Conservation (phyloP, 768 basidiomycete species). For the Amanita fuliginea region DNA sequence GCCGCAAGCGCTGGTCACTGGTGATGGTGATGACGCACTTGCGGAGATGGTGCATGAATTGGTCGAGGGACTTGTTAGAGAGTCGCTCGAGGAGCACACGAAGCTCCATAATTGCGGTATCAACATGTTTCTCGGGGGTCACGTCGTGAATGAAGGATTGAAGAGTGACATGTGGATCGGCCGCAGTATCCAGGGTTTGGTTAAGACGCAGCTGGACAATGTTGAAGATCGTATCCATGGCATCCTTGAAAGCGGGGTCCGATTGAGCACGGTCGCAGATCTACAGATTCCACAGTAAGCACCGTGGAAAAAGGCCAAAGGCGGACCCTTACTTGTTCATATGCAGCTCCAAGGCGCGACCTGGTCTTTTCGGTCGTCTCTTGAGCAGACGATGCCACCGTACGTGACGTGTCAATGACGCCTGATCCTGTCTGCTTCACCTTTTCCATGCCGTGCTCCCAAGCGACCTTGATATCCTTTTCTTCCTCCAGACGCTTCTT, state of each 20-base stretch:
- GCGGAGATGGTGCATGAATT: conserved; percentile 30
- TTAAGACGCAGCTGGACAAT: conserved; percentile 48
- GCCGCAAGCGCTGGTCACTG: conserved; percentile 39
- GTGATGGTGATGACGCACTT: conserved; percentile 36
- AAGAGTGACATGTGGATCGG: conserved; percentile 35
- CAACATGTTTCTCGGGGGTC: conserved; percentile 50
- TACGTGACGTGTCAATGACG: conserved; percentile 44
- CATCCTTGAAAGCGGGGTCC: conserved; percentile 45
- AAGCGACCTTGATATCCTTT: conserved; percentile 39
- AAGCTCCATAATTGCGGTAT: conserved; percentile 37
- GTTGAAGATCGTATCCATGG: conserved; percentile 47
- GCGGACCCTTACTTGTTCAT: conserved; percentile 30
- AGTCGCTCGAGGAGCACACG: conserved; percentile 41
- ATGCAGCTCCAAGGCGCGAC: conserved; percentile 36
- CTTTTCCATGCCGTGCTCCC: conserved; percentile 59
- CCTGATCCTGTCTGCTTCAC: conserved; percentile 45
- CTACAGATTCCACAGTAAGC: conserved; percentile 12
- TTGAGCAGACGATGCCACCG: conserved; percentile 26
- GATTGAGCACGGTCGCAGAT: conserved; percentile 54
- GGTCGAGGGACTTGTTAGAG: conserved; percentile 40
- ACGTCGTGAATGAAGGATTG: conserved; percentile 50
- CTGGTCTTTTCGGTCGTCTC: conserved; percentile 33
- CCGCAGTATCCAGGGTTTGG: conserved; percentile 36
- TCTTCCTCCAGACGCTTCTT: conserved; percentile 34
- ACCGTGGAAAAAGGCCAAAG: background rate